Percentiles rank a stretch among this genome's conserved stretches.
Conservation (phyloP, 345 rosid genomes). For the Gossypium rotundifolium region DNA sequence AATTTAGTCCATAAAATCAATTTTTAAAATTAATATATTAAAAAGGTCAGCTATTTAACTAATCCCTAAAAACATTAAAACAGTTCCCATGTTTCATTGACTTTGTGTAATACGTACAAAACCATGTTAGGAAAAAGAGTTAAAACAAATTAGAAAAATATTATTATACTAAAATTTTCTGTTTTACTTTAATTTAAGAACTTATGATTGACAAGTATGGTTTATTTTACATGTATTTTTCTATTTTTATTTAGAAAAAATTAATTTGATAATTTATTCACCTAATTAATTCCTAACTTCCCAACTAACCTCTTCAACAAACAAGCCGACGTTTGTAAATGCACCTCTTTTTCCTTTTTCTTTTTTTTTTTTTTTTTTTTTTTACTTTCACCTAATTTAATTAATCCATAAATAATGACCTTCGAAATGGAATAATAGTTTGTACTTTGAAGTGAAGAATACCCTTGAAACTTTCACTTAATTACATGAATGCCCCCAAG, state of each 20-base stretch:
- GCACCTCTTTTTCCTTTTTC: not conserved
- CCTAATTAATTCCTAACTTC: conserved; percentile 24
- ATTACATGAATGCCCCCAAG: not conserved
- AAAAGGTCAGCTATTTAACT: not conserved
- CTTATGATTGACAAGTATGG: not conserved
- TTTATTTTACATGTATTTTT: not conserved
- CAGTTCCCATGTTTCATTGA: not conserved
- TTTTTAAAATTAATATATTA: not conserved
- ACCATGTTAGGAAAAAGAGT: not conserved
- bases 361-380: not conserved
- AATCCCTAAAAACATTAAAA: not conserved
- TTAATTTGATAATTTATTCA: conserved; percentile 1
- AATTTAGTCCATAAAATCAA: too few species aligned
- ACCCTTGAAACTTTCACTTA: not conserved
- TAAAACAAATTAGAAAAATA: not conserved
- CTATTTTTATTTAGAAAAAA: not conserved
- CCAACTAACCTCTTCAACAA: conserved; percentile 35
- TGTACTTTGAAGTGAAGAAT: not conserved
- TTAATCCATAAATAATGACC: conserved; percentile 4
- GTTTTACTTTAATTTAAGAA: not conserved
- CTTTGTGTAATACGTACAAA: not conserved
- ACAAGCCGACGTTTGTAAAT: conserved; percentile 32
- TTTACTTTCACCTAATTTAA: conserved; percentile 9
- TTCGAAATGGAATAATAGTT: not conserved
- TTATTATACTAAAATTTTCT: not conserved